Base-by-base conservation (phyloP, 352 stramenopile genomes). In the Phytophthora sp. region DNA sequence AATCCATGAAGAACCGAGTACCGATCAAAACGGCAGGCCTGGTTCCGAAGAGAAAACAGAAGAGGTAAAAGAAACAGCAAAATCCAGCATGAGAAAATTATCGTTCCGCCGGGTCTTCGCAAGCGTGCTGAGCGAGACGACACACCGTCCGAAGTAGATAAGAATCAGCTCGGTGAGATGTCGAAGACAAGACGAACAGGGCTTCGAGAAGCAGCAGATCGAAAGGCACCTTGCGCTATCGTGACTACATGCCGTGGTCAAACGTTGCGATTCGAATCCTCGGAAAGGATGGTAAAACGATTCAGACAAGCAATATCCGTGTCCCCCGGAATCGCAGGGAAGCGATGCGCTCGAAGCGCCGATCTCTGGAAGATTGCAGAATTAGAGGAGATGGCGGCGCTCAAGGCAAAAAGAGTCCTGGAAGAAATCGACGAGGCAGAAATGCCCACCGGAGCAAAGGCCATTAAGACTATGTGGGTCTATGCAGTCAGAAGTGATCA, bases 391-490 rank as follows among this genome's bases (percentile, higher is more conserved):
- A 54, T 58, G 24, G 16, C n/a, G 13, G 38, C 57, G 1, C 12
- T 65, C 2, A 57, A 49, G 13, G 26, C 7, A 1, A 58, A 66
- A 45, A 36, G 23, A 7, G 38, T 59, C 1, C 20, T 59, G 1
- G 26, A 53, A 6, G 3, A 47, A 13, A 55, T 66, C 9, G 3
- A 24, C 4, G 4, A 4, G n/a, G 5, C 1, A 0, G 50, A 61
- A 16, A 31, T 67, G 23, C 41, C 30, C 7, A 18, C 16, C n/a
- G n/a, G 39, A 18, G 21, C 21, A n/a, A n/a, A n/a, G n/a, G 20
- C 58, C 15, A 42, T 57, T 15, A 51, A 45, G 1, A 68, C 60
- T 0, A 66, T 68, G 51, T 57, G 50, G 51, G 42, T 54, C 0
- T 68, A 57, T 33, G 30, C 12, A 18, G 12, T 57, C 0, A 68